A percentile compares a stretch with the other conserved stretches of the same genome.
These are phyloP conservation scores for Microbotryum silenes-acaulis DNA, from an alignment of 1,284 basidiomycete genomes.

Conservation along the genomic window DNA sequence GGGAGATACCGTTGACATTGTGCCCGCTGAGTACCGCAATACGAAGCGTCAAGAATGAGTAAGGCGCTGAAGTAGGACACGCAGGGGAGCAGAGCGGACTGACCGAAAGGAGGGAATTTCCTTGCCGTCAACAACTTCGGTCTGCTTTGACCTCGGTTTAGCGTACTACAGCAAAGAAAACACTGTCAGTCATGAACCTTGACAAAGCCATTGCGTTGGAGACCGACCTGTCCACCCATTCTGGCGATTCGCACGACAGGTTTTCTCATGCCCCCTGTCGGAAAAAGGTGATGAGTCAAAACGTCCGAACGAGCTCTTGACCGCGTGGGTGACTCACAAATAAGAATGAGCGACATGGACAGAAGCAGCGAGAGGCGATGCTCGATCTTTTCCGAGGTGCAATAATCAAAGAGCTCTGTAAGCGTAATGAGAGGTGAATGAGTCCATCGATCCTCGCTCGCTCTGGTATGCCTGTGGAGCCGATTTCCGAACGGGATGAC, in stretches of 20 bases:
- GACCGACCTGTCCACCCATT: slow-evolving; percentile 59
- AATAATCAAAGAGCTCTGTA: slow-evolving; percentile 43
- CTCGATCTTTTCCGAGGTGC: slow-evolving; percentile 74
- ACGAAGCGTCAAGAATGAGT: background rate
- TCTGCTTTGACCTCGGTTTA: slow-evolving; percentile 82
- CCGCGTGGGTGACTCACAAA: slow-evolving; percentile 42
- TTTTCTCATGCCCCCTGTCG: slow-evolving; percentile 27
- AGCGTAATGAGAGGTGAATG: background rate
- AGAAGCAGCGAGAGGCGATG: slow-evolving; percentile 89
- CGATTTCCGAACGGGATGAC: background rate
- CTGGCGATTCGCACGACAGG: slow-evolving; percentile 88
- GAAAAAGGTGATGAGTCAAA: background rate
- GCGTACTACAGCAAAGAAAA: slow-evolving; percentile 61
- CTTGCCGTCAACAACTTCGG: slow-evolving; percentile 53
- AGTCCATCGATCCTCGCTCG: no score
- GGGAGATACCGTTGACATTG: slow-evolving; percentile 77
- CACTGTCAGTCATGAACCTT: slow-evolving; percentile 29
- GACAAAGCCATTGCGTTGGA: slow-evolving; percentile 20
- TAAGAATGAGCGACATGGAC: slow-evolving; percentile 77
- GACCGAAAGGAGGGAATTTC: slow-evolving; percentile 64
- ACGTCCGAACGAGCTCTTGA: slow-evolving; percentile 78
- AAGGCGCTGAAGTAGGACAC: background rate
- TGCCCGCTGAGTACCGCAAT: slow-evolving; percentile 59
- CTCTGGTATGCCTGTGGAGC: background rate
- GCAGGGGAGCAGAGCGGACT: slow-evolving; percentile 26